Conservation (phyloP, 257 asterid species). For the Sherardia arvensis region DNA sequence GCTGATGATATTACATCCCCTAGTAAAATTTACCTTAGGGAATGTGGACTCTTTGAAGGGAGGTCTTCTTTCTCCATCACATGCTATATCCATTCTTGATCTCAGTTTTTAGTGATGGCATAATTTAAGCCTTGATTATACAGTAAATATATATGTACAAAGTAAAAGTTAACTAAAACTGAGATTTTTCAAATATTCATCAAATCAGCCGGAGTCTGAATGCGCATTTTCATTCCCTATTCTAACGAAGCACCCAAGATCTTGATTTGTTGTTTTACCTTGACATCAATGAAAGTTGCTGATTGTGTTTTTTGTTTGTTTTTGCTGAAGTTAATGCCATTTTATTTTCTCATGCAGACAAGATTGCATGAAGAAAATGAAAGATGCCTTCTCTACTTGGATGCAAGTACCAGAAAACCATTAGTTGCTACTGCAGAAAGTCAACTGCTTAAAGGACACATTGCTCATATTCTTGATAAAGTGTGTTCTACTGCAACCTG, state of each 20-base stretch:
- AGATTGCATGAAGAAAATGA: conserved; percentile 98
- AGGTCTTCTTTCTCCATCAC: no score
- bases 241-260: not conserved
- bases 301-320: not conserved
- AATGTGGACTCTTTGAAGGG: no score
- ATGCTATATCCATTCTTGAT: no score
- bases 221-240: not conserved
- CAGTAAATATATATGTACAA: no score
- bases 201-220: not conserved
- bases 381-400: conserved; percentile 79
- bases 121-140: no score
- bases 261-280: not conserved
- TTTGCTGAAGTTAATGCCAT: not conserved
- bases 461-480: conserved; percentile 83
- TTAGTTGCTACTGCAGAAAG: conserved; percentile 76
- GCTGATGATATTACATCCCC: not conserved
- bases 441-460: conserved; percentile 77
- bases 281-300: not conserved
- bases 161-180: no score
- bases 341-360: conserved; percentile 28
- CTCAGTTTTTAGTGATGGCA: no score
- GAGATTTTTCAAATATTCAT: no score
- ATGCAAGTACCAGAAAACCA: conserved; percentile 73
- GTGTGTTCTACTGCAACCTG: conserved; percentile 23
- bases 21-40: not conserved